Evolutionary conservation across 768 basidiomycete genomes (phyloP).

Genomic region (Tephrocybe sp.): DNA sequence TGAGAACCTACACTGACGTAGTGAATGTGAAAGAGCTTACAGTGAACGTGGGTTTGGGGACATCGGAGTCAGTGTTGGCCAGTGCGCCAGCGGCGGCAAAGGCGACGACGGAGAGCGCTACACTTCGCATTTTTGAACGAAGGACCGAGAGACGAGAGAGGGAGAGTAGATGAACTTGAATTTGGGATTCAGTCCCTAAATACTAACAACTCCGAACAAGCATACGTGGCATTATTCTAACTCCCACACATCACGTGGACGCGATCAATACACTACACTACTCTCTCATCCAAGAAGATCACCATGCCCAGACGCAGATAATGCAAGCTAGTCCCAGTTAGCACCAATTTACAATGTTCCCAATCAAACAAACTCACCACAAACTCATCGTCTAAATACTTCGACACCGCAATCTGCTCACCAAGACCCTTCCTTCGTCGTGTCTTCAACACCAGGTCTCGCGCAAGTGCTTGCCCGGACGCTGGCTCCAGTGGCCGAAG

Average conservation of each 20-base stretch:
- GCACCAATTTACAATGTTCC: constrained; percentile 5
- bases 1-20: constrained; percentile 14
- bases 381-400: constrained; percentile 97
- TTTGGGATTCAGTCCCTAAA: constrained; percentile 31
- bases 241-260: constrained; percentile 42
- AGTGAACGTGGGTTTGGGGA: constrained; percentile 65
- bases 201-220: constrained; percentile 22
- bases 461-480: constrained; percentile 89
- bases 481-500: constrained; percentile 96
- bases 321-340: constrained; percentile 61
- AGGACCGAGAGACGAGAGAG: constrained; percentile 51
- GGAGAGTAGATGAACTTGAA: constrained; percentile 28
- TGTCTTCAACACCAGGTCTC: constrained; percentile 96
- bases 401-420: constrained; percentile 95
- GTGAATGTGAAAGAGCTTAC: constrained; percentile 34
- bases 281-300: constrained; percentile 67
- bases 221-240: constrained; percentile 41
- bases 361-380: constrained; percentile 54
- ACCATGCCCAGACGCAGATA: constrained; percentile 95
- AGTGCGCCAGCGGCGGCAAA: constrained; percentile 62
- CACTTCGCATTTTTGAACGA: constrained; percentile 83
- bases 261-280: constrained; percentile 14
- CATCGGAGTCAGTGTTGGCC: constrained; percentile 51
- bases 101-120: constrained; percentile 77
- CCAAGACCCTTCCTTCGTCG: constrained; percentile 94